phyloP scores from a whole-genome alignment of 176 grass and related monocot species.

The Oryza meyeriana region DNA sequence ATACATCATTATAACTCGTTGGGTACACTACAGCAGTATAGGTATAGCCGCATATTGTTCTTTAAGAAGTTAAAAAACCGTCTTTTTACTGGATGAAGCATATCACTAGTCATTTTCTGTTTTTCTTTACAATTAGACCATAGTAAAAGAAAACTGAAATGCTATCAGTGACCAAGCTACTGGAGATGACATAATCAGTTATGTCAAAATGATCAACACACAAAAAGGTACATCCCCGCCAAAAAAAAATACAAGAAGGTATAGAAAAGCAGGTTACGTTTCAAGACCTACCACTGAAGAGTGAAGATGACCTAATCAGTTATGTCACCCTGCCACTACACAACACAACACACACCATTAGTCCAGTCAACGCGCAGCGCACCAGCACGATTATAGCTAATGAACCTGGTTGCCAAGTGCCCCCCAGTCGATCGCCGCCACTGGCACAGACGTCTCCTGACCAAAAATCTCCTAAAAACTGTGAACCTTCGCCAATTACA shows the following conservation, averaged over 20 bases:
- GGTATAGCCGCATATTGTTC: too few relatives aligned
- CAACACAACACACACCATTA: background rate
- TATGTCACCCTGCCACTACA: background rate
- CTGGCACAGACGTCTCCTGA: background rate
- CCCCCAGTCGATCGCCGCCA: background rate
- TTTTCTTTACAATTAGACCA: too few relatives aligned
- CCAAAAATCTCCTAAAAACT: background rate
- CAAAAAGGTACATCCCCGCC: too few relatives aligned
- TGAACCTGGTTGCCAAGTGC: background rate
- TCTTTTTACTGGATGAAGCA: too few relatives aligned
- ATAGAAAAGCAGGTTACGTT: background rate
- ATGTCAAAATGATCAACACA: background rate
- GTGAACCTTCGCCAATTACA: too few relatives aligned
- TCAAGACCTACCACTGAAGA: background rate
- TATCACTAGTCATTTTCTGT: too few relatives aligned
- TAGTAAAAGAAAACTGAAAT: too few relatives aligned
- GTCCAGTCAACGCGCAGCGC: background rate
- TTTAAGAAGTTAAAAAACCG: too few relatives aligned
- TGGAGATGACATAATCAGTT: background rate
- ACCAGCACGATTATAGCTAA: background rate
- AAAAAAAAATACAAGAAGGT: too few relatives aligned
- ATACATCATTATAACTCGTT: too few relatives aligned
- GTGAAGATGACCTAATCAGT: slow-evolving; percentile 37
- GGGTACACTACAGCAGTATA: too few relatives aligned
- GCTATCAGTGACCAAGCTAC: too few relatives aligned